Conservation (phyloP, 331 rosid genomes). For the Quercus phellos region DNA sequence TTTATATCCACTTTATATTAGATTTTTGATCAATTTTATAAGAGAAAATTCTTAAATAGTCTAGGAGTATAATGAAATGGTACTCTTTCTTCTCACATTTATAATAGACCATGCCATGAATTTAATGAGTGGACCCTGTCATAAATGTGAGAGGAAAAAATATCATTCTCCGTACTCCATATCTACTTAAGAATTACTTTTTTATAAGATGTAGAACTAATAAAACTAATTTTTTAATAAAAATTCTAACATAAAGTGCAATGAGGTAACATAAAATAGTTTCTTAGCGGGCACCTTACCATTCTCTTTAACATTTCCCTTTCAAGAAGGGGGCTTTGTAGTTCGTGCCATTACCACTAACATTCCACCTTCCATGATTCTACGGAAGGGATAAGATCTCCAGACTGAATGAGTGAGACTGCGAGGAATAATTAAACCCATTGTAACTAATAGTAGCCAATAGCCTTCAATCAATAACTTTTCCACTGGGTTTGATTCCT, state of each 20-base stretch:
- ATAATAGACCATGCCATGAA: rapidly evolving
- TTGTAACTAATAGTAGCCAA: background rate
- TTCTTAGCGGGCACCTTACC: no score
- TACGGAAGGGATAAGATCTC: slow-evolving; percentile 1
- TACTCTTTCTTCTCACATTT: no score
- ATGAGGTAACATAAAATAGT: no score
- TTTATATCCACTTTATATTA: no score
- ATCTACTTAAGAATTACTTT: no score
- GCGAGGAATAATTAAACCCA: slow-evolving; percentile 12
- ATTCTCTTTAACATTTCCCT: no score
- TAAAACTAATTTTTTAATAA: no score
- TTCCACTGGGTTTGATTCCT: slow-evolving; percentile 21
- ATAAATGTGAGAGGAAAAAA: no score
- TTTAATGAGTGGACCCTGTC: rapidly evolving
- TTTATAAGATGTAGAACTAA: no score
- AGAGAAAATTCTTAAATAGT: no score
- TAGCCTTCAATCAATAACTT: slow-evolving; percentile 36
- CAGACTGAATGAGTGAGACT: background rate
- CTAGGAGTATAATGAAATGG: rapidly evolving
- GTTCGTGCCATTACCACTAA: background rate
- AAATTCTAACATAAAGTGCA: no score
- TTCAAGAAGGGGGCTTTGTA: background rate
- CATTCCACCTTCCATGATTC: slow-evolving; percentile 22
- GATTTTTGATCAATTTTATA: no score
- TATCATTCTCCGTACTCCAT: rapidly evolving